phyloP scores from a whole-genome alignment of 1,284 basidiomycete species.

The Vanrija sp. region DNA sequence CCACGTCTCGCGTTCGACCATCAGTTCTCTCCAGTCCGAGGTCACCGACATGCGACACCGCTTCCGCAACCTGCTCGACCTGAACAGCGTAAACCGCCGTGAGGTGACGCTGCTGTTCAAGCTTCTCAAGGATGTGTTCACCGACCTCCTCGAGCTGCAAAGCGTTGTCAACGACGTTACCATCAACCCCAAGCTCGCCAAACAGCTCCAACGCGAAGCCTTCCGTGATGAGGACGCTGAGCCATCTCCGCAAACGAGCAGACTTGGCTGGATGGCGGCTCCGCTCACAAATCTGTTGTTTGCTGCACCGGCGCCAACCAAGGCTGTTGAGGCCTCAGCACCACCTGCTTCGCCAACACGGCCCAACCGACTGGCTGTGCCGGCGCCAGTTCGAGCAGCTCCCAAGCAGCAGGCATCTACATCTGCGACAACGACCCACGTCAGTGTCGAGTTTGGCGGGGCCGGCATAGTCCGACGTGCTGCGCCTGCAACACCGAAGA shows the following conservation, averaged over 20 bases:
- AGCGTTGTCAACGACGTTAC: slow-evolving; percentile 84
- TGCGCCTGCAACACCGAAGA: slow-evolving; percentile 52
- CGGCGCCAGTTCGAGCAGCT: slow-evolving; percentile 27
- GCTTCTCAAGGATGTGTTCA: slow-evolving; percentile 77
- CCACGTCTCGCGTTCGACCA: slow-evolving; percentile 79
- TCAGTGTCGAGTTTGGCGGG: slow-evolving; percentile 88
- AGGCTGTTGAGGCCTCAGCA: slow-evolving; percentile 14
- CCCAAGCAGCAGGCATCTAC: slow-evolving; percentile 76
- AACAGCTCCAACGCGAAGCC: slow-evolving; percentile 63
- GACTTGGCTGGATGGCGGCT: slow-evolving; percentile 66
- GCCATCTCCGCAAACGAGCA: slow-evolving; percentile 31
- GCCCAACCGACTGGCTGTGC: slow-evolving; percentile 1
- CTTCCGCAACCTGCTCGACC: slow-evolving; percentile 63
- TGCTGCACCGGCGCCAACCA: slow-evolving; percentile 27
- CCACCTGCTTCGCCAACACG: slow-evolving; percentile 7
- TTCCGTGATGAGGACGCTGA: slow-evolving; percentile 53
- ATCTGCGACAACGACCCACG: slow-evolving; percentile 77
- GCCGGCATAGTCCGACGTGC: slow-evolving; percentile 64
- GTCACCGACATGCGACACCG: slow-evolving; percentile 65
- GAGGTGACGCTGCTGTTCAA: slow-evolving; percentile 82
- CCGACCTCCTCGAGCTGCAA: slow-evolving; percentile 76
- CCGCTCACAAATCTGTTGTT: slow-evolving; percentile 47
- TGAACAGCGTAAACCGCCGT: slow-evolving; percentile 65
- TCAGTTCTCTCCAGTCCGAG: slow-evolving; percentile 72
- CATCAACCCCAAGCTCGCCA: slow-evolving; percentile 74